A percentile compares a stretch with the other conserved stretches of the same genome.
These are phyloP conservation scores for Trichoderma reesei DNA, from an alignment of 495 filamentous ascomycete species.

Conservation along the genomic window DNA sequence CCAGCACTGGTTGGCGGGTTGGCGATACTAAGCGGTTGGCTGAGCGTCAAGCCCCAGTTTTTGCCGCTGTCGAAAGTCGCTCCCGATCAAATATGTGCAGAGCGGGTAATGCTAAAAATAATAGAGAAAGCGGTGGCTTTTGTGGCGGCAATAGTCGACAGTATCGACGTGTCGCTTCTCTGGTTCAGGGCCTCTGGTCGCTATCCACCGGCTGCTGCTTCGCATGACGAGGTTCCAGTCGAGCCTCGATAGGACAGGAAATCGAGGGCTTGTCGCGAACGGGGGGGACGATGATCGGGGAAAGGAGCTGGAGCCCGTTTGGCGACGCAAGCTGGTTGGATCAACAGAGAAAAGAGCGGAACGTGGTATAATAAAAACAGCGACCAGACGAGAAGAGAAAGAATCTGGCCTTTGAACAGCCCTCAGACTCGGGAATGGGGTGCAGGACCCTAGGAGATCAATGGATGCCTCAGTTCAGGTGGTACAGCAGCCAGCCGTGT, in stretches of 20 bases:
- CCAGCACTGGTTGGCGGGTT: neutral
- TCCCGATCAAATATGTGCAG: neutral
- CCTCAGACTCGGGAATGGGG: constrained; percentile 3
- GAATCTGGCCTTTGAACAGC: too few relatives aligned
- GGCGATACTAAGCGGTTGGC: neutral
- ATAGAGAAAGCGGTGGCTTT: neutral
- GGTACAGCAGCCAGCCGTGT: too few relatives aligned
- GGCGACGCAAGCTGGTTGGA: neutral
- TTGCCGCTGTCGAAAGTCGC: constrained; percentile 6
- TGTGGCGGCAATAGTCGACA: neutral
- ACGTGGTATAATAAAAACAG: neutral
- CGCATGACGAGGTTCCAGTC: constrained; percentile 1
- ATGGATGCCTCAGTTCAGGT: too few relatives aligned
- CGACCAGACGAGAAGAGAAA: too few relatives aligned
- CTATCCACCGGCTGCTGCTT: too few relatives aligned
- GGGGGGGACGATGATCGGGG: neutral
- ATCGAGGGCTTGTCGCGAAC: neutral
- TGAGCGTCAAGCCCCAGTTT: constrained; percentile 4
- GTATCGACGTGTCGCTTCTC: too few relatives aligned
- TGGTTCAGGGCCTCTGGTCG: neutral
- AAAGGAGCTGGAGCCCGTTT: neutral
- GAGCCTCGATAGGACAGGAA: neutral
- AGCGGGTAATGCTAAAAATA: constrained; percentile 1
- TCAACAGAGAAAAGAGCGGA: neutral
- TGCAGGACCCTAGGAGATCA: constrained; percentile 1